These are phyloP conservation scores for Trichoderma simmonsii DNA, from an alignment of 2,329 filamentous ascomycete species.

Conservation along the genomic window DNA sequence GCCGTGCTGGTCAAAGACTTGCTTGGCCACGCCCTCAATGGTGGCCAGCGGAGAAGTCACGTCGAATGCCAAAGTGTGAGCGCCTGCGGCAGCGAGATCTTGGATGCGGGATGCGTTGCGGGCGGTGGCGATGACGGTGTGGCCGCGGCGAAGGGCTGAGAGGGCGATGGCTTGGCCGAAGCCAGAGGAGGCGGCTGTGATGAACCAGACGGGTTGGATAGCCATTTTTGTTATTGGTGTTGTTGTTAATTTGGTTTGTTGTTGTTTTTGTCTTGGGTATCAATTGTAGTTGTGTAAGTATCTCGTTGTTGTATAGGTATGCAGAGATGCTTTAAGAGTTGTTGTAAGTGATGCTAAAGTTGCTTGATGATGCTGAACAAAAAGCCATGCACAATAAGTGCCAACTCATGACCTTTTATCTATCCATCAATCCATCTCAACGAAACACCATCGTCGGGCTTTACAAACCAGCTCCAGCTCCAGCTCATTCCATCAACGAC, in stretches of 20 bases:
- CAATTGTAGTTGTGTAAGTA: background rate
- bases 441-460: background rate
- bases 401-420: background rate
- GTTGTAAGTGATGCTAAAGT: background rate
- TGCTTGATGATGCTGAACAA: background rate
- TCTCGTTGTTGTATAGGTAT: background rate
- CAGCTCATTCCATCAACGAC: background rate
- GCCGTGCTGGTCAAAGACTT: conserved; percentile 32
- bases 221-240: background rate
- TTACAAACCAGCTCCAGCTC: background rate
- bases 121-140: conserved; percentile 50
- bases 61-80: conserved; percentile 44
- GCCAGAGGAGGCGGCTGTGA: conserved; percentile 50
- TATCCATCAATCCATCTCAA: background rate
- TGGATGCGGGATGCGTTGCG: conserved; percentile 40
- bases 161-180: conserved; percentile 47
- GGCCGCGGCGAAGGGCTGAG: conserved; percentile 43
- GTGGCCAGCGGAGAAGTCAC: conserved; percentile 39
- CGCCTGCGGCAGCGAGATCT: conserved; percentile 43
- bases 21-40: conserved; percentile 36
- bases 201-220: conserved; percentile 46
- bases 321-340: background rate
- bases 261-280: background rate
- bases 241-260: background rate
- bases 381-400: background rate